Evolutionary conservation across 495 filamentous ascomycete species (phyloP), one percentile per base, ranked within the genome.

Genomic region (Penicillium arizonense): DNA sequence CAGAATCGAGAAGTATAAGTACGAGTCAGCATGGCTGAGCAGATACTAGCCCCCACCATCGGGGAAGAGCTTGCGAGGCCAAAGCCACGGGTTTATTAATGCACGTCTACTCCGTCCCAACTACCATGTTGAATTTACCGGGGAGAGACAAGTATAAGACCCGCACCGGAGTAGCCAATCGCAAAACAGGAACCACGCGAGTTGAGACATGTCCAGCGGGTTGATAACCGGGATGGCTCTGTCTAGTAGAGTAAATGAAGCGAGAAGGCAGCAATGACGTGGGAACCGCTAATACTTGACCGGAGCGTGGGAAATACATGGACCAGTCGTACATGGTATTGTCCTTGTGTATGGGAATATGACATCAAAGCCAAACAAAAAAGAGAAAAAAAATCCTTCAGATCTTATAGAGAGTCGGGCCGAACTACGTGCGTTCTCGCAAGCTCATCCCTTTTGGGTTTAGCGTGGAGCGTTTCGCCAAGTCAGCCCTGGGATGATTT

Each of bases 381-480:
- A 34, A 13, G 2, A 47, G 44, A 44, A 39, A 41, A 20, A 23
- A 53, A 43, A 45, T 37, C 20, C 11, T 12, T 35, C 34, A 39
- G 40, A 47, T 53, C 42, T 56, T 47, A 61, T 55, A 51, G 52
- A 46, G 24, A 58, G 47, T 61, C 52, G 58, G 56, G 51, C 58
- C 51, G 53, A 56, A 46, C 28, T 36, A 46, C 18, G 45, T n/a
- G 30, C 24, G 42, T 50, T 44, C 64, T 70, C 64, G 64, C 64
- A 66, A 68, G 58, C 14, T 46, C 41, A 57, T 40, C 70, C 62
- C 39, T 34, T 64, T 56, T 51, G 33, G 57, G 60, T 65, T 57
- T 66, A 68, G 59, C 44, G 36, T 12, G 14, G 26, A 34, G 7
- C 28, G 5, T 33, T 24, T 45, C 23, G 40, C 50, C 33, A 42